A percentile compares a stretch with the other conserved stretches of the same genome.
These are phyloP conservation scores for Naganishia liquefaciens DNA, from an alignment of 1,284 basidiomycete species.

Conservation along the genomic window DNA sequence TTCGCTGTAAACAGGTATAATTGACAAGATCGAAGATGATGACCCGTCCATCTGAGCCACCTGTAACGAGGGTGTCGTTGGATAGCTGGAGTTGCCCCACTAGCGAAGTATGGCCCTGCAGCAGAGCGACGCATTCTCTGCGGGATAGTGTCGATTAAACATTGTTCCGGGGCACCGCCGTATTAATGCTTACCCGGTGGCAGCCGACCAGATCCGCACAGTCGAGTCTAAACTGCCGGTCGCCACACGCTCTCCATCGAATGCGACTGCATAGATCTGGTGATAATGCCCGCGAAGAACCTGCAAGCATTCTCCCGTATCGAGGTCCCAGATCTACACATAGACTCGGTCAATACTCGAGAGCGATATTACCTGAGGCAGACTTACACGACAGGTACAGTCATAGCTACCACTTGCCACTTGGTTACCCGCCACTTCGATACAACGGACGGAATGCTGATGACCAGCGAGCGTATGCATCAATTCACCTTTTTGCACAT, in stretches of 20 bases:
- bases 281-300: conserved; percentile 85
- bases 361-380: background rate
- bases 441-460: conserved; percentile 76
- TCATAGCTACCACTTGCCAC: conserved; percentile 91
- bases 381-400: conserved; percentile 71
- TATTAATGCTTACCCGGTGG: conserved; percentile 62
- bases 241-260: conserved; percentile 80
- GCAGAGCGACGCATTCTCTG: conserved; percentile 77
- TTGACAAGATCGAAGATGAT: conserved; percentile 79
- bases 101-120: conserved; percentile 91
- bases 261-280: conserved; percentile 91
- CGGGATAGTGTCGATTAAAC: background rate
- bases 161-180: background rate
- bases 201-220: conserved; percentile 82
- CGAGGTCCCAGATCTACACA: conserved; percentile 73
- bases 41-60: conserved; percentile 90
- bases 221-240: conserved; percentile 90
- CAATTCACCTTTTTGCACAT: conserved; percentile 74
- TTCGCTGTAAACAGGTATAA: conserved; percentile 54
- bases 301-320: conserved; percentile 81
- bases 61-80: conserved; percentile 74
- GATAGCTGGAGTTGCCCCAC: conserved; percentile 90
- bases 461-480: conserved; percentile 78
- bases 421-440: conserved; percentile 79
- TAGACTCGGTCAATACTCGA: conserved; percentile 2